Percentiles rank a stretch among this genome's conserved stretches.
Evolutionary conservation across 129 eudicot genomes (phyloP).

Genomic region (Flaveria sonorensis): DNA sequence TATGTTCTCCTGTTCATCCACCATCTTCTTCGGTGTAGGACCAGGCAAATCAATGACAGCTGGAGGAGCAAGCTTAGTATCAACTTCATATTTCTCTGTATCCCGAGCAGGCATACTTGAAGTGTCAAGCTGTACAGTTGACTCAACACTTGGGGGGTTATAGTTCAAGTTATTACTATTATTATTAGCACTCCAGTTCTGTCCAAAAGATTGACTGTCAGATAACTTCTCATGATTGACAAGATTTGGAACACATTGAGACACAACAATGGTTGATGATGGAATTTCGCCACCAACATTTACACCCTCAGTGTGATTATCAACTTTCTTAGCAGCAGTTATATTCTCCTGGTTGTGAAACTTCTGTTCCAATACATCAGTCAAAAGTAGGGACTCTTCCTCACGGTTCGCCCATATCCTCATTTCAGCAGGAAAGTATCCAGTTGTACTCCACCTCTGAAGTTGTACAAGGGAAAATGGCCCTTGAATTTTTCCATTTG

Average conservation of each 20-base stretch:
- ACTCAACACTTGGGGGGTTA: constrained; percentile 29
- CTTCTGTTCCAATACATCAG: constrained; percentile 62
- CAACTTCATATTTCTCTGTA: constrained; percentile 21
- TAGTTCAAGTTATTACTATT: constrained; percentile 37
- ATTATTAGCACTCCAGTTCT: constrained; percentile 40
- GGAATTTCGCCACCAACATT: constrained; percentile 32
- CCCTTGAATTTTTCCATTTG: constrained; percentile 84
- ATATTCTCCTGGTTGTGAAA: constrained; percentile 23
- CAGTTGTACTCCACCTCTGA: constrained; percentile 85
- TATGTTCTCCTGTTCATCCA: constrained; percentile 11
- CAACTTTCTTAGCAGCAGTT: constrained; percentile 18
- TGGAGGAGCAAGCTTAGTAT: constrained; percentile 29
- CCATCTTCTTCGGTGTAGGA: constrained; percentile 46
- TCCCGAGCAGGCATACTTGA: not conserved
- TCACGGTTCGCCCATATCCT: constrained; percentile 73
- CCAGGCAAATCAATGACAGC: constrained; percentile 49
- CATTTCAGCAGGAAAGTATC: constrained; percentile 75
- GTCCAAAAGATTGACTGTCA: constrained; percentile 52
- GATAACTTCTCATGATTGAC: constrained; percentile 41
- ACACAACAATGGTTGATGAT: constrained; percentile 22
- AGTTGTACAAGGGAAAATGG: constrained; percentile 83
- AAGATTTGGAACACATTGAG: constrained; percentile 4
- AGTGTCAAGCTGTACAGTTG: constrained; percentile 28
- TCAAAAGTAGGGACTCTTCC: constrained; percentile 61
- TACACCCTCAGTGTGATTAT: constrained; percentile 30